Conservation (phyloP, 345 rosid species). For the Brassica juncea region DNA sequence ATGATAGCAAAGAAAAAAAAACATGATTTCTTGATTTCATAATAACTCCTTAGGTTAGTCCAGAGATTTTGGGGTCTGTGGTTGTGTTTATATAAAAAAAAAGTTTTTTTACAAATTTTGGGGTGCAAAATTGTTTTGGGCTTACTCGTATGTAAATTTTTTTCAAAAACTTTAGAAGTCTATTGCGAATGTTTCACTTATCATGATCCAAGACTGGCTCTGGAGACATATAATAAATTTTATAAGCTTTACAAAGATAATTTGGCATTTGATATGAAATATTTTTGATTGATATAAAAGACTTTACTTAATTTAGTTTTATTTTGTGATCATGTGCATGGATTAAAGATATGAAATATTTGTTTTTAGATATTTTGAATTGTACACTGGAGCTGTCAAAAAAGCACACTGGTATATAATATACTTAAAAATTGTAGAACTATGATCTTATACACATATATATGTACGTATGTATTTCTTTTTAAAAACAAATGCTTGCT, state of each 20-base stretch:
- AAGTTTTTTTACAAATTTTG: too few relatives aligned
- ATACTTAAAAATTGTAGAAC: neutral
- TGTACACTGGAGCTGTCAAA: neutral
- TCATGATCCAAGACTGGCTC: too few relatives aligned
- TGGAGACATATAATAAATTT: neutral
- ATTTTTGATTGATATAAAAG: neutral
- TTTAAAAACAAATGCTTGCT: neutral
- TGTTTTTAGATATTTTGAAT: neutral
- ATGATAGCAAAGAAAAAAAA: neutral
- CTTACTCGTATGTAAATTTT: too few relatives aligned
- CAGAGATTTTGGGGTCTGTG: too few relatives aligned
- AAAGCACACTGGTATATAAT: neutral
- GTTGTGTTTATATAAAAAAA: too few relatives aligned
- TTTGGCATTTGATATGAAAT: neutral
- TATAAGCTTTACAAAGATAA: neutral
- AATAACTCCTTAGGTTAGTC: neutral
- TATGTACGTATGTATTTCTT: neutral
- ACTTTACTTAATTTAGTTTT: neutral
- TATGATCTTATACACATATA: neutral
- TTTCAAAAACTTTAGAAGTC: too few relatives aligned
- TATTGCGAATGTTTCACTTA: too few relatives aligned
- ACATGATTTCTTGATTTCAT: neutral
- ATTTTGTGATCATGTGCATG: neutral
- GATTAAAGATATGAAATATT: neutral
- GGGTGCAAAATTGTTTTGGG: too few relatives aligned